A percentile compares a stretch with the other conserved stretches of the same genome.
phyloP scores from a whole-genome alignment of 371 early-diverging fungal species.

The Mucor irregularis region DNA sequence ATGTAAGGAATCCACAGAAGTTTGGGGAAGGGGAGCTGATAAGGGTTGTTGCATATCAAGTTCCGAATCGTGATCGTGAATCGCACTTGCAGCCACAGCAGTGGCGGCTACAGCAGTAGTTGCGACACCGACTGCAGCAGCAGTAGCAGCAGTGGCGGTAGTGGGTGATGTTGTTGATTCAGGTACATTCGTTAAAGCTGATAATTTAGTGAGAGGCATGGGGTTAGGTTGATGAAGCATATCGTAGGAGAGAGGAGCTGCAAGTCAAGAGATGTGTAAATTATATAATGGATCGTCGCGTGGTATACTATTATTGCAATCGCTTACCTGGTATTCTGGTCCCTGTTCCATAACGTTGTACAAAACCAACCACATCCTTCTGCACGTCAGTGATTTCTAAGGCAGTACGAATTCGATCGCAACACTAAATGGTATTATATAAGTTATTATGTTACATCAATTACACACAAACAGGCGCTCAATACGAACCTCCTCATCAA shows the following conservation, averaged over 20 bases:
- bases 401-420: constrained; percentile 43
- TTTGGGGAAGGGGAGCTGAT: constrained; percentile 7
- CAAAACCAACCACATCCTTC: constrained; percentile 37
- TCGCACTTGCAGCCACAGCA: neutral
- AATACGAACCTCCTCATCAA: constrained; percentile 43
- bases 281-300: neutral
- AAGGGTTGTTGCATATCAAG: neutral
- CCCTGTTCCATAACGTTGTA: constrained; percentile 36
- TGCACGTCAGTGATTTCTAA: constrained; percentile 41
- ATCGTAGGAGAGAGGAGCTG: constrained; percentile 11
- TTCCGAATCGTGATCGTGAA: neutral
- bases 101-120: neutral
- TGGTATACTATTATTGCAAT: neutral
- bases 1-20: neutral
- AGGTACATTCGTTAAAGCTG: too few species aligned
- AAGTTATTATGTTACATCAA: neutral
- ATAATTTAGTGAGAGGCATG: neutral
- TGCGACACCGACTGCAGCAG: neutral
- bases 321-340: constrained; percentile 32
- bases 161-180: neutral
- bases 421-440: constrained; percentile 21
- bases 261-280: neutral
- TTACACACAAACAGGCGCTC: neutral
- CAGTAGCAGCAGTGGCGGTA: neutral
- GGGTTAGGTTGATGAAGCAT: neutral